These are phyloP conservation scores for Metarhizium guizhouense DNA, from an alignment of 2,329 filamentous ascomycete genomes.

Conservation along the genomic window DNA sequence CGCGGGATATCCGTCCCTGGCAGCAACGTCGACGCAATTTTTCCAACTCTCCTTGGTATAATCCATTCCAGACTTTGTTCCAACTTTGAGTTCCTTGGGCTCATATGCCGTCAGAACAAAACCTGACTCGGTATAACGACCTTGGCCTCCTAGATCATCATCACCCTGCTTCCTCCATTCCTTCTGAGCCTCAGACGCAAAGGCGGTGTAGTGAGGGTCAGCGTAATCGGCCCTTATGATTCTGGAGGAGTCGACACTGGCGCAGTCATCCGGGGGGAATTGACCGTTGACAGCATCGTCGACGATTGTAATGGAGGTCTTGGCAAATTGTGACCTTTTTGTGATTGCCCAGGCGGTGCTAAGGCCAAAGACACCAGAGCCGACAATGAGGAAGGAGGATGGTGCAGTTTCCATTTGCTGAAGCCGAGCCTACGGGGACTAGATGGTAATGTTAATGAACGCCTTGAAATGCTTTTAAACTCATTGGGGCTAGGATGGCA, in stretches of 20 bases:
- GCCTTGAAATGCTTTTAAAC: not conserved
- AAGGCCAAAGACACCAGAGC: constrained; percentile 57
- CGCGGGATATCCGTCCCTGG: constrained; percentile 25
- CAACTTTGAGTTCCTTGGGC: constrained; percentile 17
- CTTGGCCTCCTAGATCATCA: constrained; percentile 48
- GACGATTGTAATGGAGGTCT: constrained; percentile 48
- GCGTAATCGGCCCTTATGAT: constrained; percentile 72
- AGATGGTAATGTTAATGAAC: not conserved
- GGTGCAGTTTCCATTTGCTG: constrained; percentile 24
- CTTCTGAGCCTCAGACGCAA: constrained; percentile 62
- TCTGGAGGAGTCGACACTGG: constrained; percentile 54
- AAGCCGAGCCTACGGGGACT: not conserved
- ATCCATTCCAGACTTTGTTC: constrained; percentile 38
- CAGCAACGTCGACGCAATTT: constrained; percentile 47
- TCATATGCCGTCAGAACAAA: constrained; percentile 54
- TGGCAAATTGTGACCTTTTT: constrained; percentile 45
- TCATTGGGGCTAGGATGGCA: no score
- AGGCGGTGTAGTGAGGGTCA: constrained; percentile 63
- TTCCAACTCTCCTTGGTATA: constrained; percentile 53
- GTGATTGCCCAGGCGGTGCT: constrained; percentile 59
- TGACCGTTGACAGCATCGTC: constrained; percentile 43
- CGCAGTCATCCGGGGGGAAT: constrained; percentile 51
- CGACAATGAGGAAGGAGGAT: constrained; percentile 55
- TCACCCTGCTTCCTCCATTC: constrained; percentile 56
- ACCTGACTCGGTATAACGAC: constrained; percentile 63